Base-by-base conservation (phyloP, 2,329 filamentous ascomycete genomes). In the Alternaria atra region DNA sequence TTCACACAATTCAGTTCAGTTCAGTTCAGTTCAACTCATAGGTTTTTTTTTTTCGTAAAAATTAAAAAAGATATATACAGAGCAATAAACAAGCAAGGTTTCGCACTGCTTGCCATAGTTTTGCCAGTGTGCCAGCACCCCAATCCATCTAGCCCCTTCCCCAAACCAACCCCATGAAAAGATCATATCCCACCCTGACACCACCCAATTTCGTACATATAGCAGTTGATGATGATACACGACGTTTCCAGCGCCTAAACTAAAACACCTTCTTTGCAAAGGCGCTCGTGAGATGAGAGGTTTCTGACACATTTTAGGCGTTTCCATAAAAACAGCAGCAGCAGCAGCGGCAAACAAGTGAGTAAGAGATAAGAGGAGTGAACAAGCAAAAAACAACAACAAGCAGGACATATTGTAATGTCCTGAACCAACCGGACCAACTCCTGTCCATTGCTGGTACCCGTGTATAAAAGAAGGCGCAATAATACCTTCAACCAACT, bases 221-320 rank as follows among this genome's bases (percentile, higher is more conserved):
- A 50, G 46, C 67, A 72, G 17, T 40, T 40, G 58, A 58, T 65
- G 63, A 69, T 72, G 65, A 68, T 71, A 72, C 70, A 72, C 68
- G 70, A 72, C 70, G 70, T 67, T 58, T 67, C 68, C 70, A 71
- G 69, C 69, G 69, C 70, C 69, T 66, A 58, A 48, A 30, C 58
- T 60, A 56, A 65, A 52, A 67, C 61, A 61, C 63, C 63, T 44
- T 15, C 48, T 62, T 62, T 20, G 20, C 20, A 20, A 44, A 65
- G 65, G 65, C 66, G 65, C 65, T 55, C 63, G 34, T 67, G 70
- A 72, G 70, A 70, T 70, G 70, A 71, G 70, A 72, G 46, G 46
- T 66, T 70, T 70, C 61, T 62, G 64, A 62, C 60, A 60, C 54
- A 66, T 69, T 70, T 69, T 65, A 52, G 50, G 65, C 46, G 34